Percentiles rank a stretch among this genome's conserved stretches.
Conservation (phyloP, 768 basidiomycete genomes). For the Clathrus columnatus region DNA sequence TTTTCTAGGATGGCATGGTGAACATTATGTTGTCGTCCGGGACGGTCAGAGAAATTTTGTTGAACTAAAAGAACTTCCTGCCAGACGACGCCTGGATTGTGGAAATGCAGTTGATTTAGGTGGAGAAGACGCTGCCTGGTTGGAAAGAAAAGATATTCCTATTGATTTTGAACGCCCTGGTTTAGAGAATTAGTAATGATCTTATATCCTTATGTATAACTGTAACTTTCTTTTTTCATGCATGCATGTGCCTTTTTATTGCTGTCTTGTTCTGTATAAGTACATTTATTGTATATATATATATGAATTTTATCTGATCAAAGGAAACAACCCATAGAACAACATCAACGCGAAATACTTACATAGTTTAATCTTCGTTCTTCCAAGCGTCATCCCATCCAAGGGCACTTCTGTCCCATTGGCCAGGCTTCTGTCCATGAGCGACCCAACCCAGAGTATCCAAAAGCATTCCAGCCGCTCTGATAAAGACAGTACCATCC, state of each 20-base stretch:
- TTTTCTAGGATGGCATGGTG: constrained; percentile 67
- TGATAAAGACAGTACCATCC: constrained; percentile 50
- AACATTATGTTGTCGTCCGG: constrained; percentile 58
- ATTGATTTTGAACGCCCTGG: constrained; percentile 65
- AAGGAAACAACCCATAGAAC: neutral
- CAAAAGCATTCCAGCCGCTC: constrained; percentile 50
- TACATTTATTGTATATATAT: neutral
- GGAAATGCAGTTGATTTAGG: constrained; percentile 60
- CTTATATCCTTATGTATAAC: neutral
- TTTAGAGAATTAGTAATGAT: constrained; percentile 23
- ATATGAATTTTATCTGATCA: too few relatives aligned
- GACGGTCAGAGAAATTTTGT: constrained; percentile 10
- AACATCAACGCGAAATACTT: too few relatives aligned
- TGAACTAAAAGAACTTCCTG: constrained; percentile 54
- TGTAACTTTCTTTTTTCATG: neutral
- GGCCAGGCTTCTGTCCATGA: constrained; percentile 38
- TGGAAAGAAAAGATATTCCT: constrained; percentile 67
- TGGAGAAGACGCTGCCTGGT: constrained; percentile 52
- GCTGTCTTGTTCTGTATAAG: neutral
- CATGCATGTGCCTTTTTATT: neutral
- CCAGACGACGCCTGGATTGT: constrained; percentile 49
- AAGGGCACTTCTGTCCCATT: constrained; percentile 49
- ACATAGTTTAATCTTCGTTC: constrained; percentile 22
- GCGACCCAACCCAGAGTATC: constrained; percentile 47
- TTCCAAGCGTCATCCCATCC: constrained; percentile 59